These are phyloP conservation scores for Chenopodium quinoa DNA, from an alignment of 148 eudicot species.

Conservation along the genomic window DNA sequence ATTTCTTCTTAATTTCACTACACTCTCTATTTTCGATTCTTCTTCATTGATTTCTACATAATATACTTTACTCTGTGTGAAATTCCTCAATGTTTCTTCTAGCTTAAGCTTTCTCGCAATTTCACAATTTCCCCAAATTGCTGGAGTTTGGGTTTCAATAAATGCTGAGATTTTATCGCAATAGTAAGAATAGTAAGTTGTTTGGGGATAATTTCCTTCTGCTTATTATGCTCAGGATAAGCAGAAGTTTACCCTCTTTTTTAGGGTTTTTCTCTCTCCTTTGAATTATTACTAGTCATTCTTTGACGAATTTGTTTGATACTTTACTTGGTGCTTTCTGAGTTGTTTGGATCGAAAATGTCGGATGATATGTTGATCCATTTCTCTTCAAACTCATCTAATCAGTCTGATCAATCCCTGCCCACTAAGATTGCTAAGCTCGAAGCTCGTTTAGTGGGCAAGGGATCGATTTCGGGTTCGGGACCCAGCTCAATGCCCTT, in stretches of 20 bases:
- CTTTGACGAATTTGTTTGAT: not conserved
- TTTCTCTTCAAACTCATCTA: constrained; percentile 86
- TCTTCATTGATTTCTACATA: not conserved
- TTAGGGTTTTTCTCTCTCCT: constrained; percentile 21
- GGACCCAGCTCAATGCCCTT: constrained; percentile 34
- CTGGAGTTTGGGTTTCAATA: constrained; percentile 15
- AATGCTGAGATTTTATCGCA: constrained; percentile 13
- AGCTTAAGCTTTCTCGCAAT: constrained; percentile 2
- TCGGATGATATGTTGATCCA: constrained; percentile 78
- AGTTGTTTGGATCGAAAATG: constrained; percentile 42
- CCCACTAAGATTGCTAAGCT: constrained; percentile 85
- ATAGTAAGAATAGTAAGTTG: not conserved
- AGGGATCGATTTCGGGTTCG: constrained; percentile 37
- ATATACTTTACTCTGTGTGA: not conserved
- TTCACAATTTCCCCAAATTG: not conserved
- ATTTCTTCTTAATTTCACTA: not conserved
- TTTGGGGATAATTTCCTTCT: constrained; percentile 6
- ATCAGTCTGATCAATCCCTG: constrained; percentile 83
- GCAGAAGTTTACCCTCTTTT: not conserved
- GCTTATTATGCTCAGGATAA: constrained; percentile 13
- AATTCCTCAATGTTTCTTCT: not conserved
- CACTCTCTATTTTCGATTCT: not conserved
- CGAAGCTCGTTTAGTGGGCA: constrained; percentile 92
- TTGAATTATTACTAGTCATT: not conserved
- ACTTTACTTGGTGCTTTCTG: not conserved